Percentiles rank a stretch among this genome's conserved stretches.
Evolutionary conservation across 495 filamentous ascomycete genomes (phyloP).

Genomic region (Podospora bellae-mahoneyi): DNA sequence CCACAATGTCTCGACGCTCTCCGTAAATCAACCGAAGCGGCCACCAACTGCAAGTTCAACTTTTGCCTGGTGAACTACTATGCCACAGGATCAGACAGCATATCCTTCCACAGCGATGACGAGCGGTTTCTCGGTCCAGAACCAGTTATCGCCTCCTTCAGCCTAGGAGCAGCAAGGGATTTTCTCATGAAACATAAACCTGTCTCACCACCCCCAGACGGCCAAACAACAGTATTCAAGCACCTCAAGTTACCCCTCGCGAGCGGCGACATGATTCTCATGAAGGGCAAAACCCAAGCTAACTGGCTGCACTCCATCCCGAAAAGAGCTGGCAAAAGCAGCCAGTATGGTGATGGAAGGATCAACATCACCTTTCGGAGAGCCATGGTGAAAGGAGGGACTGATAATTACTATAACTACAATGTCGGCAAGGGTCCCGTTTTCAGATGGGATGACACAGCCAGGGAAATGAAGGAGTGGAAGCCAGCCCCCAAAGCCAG

Average conservation of each 20-base stretch:
- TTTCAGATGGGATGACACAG: constrained; percentile 57
- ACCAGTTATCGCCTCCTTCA: constrained; percentile 68
- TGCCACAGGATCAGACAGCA: constrained; percentile 63
- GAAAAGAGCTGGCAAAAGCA: constrained; percentile 56
- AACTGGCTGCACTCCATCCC: constrained; percentile 75
- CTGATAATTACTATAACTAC: constrained; percentile 63
- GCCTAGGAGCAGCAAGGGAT: constrained; percentile 61
- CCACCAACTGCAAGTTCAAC: constrained; percentile 62
- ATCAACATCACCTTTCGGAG: constrained; percentile 75
- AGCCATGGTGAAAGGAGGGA: constrained; percentile 61
- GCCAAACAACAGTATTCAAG: constrained; percentile 20
- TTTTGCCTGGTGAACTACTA: constrained; percentile 79
- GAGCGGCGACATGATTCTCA: constrained; percentile 69
- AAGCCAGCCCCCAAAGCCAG: constrained; percentile 9
- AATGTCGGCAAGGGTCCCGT: constrained; percentile 66
- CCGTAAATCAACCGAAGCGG: constrained; percentile 52
- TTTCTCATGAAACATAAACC: constrained; percentile 72
- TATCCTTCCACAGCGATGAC: constrained; percentile 72
- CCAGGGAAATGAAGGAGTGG: constrained; percentile 55
- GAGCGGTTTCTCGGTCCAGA: constrained; percentile 66
- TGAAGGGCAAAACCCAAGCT: constrained; percentile 64
- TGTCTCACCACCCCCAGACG: constrained; percentile 25
- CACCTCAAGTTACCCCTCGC: constrained; percentile 59
- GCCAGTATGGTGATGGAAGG: constrained; percentile 53
- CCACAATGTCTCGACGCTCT: constrained; percentile 62